Base-by-base conservation (phyloP, 495 filamentous ascomycete genomes). In the Annulohypoxylon moriforme region DNA sequence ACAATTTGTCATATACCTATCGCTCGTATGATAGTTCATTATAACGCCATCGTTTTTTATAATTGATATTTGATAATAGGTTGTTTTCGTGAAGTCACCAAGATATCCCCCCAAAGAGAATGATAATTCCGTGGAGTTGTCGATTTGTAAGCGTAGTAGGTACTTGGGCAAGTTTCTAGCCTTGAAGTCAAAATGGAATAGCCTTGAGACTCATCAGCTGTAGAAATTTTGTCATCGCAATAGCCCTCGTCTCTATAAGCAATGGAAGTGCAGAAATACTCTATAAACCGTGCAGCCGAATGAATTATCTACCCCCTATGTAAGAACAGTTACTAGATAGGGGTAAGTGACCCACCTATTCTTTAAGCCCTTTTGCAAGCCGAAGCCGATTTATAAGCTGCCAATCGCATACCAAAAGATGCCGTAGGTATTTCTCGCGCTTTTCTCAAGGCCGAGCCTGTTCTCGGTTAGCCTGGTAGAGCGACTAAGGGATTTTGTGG, bases 401-500 rank as follows among this genome's bases (percentile, higher is more conserved):
- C n/a, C n/a, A n/a, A n/a, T n/a, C n/a, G n/a, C n/a, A n/a, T n/a
- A 13, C 13, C 34, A 38, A 13, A 38, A 38, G 3, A 10, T 10
- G 3, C 8, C 13, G n/a, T 49, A 49, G 18, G 18, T 49, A 49
- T 27, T 25, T 8, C 61, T 64, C 61, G 61, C 49, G 61, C 50
- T 64, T 56, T 64, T 22, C 34, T 33, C 20, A 64, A 64, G 49
- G 10, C 49, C 61, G 61, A 64, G 50, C 4, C 50, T 4, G 6
- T 18, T 9, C 16, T 2, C 16, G 3, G 36, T 14, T 40, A 40
- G 36, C 13, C n/a, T 1, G 36, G 36, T 40, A 40, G 1, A 13
- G 36, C 36, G 36, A 40, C 11, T 40, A 40, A n/a, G 13, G 4
- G 1, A 40, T 36, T 36, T 8, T 36, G 33, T 36, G 33, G 13